Conservation (phyloP, 306 rosid species). For the Vigna angularis region DNA sequence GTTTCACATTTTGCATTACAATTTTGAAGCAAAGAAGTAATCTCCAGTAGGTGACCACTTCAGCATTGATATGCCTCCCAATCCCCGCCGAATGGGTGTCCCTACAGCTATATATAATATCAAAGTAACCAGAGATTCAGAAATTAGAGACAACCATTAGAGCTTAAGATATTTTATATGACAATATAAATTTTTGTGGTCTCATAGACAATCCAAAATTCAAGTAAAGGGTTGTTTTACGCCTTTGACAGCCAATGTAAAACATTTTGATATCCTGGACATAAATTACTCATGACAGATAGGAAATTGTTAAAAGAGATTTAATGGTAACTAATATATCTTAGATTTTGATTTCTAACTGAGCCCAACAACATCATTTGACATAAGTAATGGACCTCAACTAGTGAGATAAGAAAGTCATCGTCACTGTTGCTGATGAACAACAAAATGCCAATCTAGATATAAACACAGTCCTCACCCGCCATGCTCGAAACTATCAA, state of each 20-base stretch:
- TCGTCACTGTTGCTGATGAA: background rate
- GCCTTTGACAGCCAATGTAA: background rate
- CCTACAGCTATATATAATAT: conserved; percentile 67
- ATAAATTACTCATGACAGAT: background rate
- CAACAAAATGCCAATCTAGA: too few relatives aligned
- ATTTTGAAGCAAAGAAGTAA: conserved; percentile 93
- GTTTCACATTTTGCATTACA: conserved; percentile 54
- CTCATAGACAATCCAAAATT: background rate
- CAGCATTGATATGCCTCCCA: conserved; percentile 84
- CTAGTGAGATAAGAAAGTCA: background rate
- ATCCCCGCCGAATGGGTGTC: conserved; percentile 94
- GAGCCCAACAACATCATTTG: background rate
- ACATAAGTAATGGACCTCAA: background rate
- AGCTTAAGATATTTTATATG: background rate
- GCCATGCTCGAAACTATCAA: too few relatives aligned
- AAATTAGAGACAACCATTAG: conserved; percentile 5
- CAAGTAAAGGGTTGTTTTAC: background rate
- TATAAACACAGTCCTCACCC: too few relatives aligned
- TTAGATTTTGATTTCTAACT: background rate
- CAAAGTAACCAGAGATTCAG: conserved; percentile 24
- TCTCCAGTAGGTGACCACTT: conserved; percentile 99
- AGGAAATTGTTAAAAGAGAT: background rate
- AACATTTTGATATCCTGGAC: background rate
- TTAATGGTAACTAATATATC: background rate
- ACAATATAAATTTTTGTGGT: background rate